Conservation (phyloP, 2,329 filamentous ascomycete species). For the Leptographium procerum region DNA sequence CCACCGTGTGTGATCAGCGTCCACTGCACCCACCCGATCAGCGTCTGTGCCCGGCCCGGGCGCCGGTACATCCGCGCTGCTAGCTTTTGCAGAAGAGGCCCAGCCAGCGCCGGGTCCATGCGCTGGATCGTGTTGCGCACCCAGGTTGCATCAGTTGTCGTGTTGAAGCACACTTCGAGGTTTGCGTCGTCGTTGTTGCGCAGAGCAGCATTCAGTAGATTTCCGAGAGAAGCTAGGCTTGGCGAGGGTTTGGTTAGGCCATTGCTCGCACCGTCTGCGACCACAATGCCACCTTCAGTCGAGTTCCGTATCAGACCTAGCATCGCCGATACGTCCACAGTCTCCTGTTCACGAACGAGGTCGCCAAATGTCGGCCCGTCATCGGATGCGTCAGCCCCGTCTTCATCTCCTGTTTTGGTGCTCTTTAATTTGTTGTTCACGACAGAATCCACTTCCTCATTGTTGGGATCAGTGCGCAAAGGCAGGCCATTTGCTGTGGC, state of each 20-base stretch:
- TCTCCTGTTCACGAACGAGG: slow-evolving; percentile 60
- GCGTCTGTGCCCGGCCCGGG: slow-evolving; percentile 76
- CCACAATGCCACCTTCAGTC: neutral
- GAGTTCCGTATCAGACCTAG: slow-evolving; percentile 26
- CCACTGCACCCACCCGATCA: slow-evolving; percentile 96
- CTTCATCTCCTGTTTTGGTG: neutral
- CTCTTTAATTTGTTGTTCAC: neutral
- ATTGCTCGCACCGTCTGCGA: neutral
- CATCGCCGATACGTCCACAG: slow-evolving; percentile 63
- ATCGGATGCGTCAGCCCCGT: slow-evolving; percentile 23
- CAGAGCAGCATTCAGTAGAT: slow-evolving; percentile 86
- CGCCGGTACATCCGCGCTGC: slow-evolving; percentile 77
- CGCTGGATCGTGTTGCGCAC: slow-evolving; percentile 85
- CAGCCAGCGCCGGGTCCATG: slow-evolving; percentile 75
- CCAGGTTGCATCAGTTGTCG: slow-evolving; percentile 59
- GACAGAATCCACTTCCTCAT: neutral
- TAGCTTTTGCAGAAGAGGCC: slow-evolving; percentile 66
- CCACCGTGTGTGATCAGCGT: slow-evolving; percentile 86
- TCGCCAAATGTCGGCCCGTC: slow-evolving; percentile 62
- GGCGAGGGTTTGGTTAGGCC: slow-evolving; percentile 14
- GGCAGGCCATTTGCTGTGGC: neutral
- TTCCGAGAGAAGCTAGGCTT: slow-evolving; percentile 54
- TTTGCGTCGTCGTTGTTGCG: slow-evolving; percentile 83
- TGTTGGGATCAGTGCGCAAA: neutral
- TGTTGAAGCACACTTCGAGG: slow-evolving; percentile 84